phyloP scores from a whole-genome alignment of 2,329 filamentous ascomycete species.

The Claviceps humidiphila region DNA sequence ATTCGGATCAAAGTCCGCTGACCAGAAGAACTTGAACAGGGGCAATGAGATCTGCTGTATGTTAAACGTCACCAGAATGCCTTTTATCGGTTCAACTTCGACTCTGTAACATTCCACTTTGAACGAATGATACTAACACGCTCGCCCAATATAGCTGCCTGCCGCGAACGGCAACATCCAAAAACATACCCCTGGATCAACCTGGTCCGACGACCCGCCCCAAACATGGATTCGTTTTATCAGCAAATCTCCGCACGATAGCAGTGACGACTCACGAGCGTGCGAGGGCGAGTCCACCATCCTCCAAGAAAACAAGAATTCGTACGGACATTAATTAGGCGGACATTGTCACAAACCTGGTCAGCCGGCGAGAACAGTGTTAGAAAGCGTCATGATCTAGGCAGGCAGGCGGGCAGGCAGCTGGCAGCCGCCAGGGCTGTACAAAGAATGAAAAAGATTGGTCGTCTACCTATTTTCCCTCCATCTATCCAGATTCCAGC shows the following conservation, averaged over 20 bases:
- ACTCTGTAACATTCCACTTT: background rate
- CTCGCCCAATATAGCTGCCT: conserved; percentile 18
- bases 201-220: conserved; percentile 21
- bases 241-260: conserved; percentile 17
- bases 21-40: conserved; percentile 12
- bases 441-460: too few species aligned
- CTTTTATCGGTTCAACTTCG: too few species aligned
- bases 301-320: too few species aligned
- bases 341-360: too few species aligned
- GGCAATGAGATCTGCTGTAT: conserved; percentile 32
- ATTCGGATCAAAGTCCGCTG: background rate
- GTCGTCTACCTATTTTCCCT: too few species aligned
- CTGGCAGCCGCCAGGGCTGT: too few species aligned
- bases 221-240: conserved; percentile 15
- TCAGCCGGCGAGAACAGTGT: too few species aligned
- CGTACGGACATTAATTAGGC: too few species aligned
- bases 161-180: conserved; percentile 25
- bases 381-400: too few species aligned
- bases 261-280: background rate
- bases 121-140: conserved; percentile 9
- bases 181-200: conserved; percentile 26
- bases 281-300: background rate
- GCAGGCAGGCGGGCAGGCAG: too few species aligned
- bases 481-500: too few species aligned
- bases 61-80: conserved; percentile 8